Evolutionary conservation across 192 early-diverging fungal genomes (phyloP), one percentile per base, ranked within the genome.

Genomic region (Coemansia reversa): DNA sequence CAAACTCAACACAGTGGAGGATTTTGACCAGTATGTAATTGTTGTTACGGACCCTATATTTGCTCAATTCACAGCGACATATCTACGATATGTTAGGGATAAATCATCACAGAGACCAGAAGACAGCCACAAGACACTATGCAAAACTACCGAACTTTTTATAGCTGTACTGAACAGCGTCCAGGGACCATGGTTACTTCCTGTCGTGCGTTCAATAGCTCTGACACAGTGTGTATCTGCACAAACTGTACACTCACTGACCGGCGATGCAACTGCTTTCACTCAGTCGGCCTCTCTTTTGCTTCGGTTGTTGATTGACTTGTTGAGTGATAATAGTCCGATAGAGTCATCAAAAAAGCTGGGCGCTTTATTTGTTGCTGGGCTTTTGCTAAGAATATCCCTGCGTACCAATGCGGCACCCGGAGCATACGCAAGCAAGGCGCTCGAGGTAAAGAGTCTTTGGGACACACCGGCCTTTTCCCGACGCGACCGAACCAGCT

Each of bases 341-440:
- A 58, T 67, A 27, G 66, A 60, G 7, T 52, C 65, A 4, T 80
- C 78, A 1, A 80, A 80, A 22, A 33, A 51, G 30, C 24, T 57
- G 5, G 72, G 72, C 1, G 65, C 72, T 5, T n/a, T 72, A 52
- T 60, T 68, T 61, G 72, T 80, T 16, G 78, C 78, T 0, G 72
- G 55, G 9, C 56, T 75, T 7, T 49, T 80, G 3, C 42, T 80
- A 39, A 72, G 72, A 19, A 65, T 80, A 14, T 80, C 78, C 3
- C 62, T 80, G 59, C 51, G 67, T 2, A 80, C 71, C 19, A 74
- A 24, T 6, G 78, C 72, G 5, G 71, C 71, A 7, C 78, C 78
- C 0, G 71, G 71, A 0, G 78, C 78, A 8, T 74, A 80, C 42
- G 78, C 72, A 4, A 72, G 62, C 65, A 79, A 74, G 50, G 69